Evolutionary conservation across 2,329 filamentous ascomycete species (phyloP), one percentile per base, ranked within the genome.

Genomic region (Rhexocercosporidium sp.): DNA sequence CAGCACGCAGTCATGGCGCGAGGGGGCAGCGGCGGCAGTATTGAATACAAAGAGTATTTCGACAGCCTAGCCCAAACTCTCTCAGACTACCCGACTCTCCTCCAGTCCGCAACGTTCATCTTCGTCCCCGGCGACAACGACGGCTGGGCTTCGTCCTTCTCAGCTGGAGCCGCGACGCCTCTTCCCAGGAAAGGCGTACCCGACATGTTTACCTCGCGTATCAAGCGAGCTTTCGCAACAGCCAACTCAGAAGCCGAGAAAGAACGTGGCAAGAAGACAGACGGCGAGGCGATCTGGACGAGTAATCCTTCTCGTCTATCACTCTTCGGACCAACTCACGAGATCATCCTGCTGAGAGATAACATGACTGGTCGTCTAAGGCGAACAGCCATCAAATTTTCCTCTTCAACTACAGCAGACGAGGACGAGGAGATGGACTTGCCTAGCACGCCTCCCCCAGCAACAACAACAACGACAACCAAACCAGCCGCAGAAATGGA

Each of bases 71-170:
- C 96, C 3, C 89, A 90, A 1, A 86, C 93, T 0, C 85, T 99
- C 6, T 85, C 92, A 8, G 94, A 98, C 72, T 98, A 93, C 75
- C 93, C 93, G 3, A 84, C 86, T 0, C 85, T 99, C 16, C 85
- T 98, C 51, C 90, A 91, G 65, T 86, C 87, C 29, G 90, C 92
- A 5, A 95, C 92, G 0, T 97, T 98, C 77, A 84, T 97, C 37
- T 97, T 99, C 76, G 92, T 98, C 0, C 96, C 96, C 0, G 96
- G 96, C 34, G 95, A 98, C 80, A 97, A 97, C 77, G 96, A 99
- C 78, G 94, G 93, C n/a, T 99, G 96, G 96, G 88, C 91, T 5
- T 97, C 93, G 0, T 87, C 94, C 1, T 97, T 97, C 77, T 88
- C 88, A 0, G 90, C 89, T 1, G 93, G 93, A 3, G 90, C 92